These are phyloP conservation scores for Huntiella omanensis DNA, from an alignment of 2,329 filamentous ascomycete species.

Conservation along the genomic window DNA sequence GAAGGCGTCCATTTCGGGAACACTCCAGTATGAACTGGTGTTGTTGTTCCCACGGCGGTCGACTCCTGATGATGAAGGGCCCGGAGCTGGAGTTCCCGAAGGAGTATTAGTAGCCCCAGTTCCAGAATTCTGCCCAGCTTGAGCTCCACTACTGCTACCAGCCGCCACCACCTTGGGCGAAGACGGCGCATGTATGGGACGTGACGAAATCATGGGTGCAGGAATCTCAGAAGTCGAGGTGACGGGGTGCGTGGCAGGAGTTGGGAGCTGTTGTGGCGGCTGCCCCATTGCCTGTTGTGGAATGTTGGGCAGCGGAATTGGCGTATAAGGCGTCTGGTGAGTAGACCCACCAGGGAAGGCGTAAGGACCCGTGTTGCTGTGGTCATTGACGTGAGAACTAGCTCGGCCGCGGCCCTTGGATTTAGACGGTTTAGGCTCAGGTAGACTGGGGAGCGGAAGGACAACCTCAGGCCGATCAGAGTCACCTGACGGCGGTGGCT, in stretches of 20 bases:
- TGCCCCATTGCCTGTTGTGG: constrained; percentile 15
- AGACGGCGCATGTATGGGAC: background rate
- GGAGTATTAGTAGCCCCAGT: constrained; percentile 12
- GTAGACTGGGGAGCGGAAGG: constrained; percentile 4
- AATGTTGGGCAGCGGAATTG: constrained; percentile 6
- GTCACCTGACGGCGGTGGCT: constrained; percentile 5
- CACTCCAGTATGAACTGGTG: constrained; percentile 74
- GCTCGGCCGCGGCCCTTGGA: constrained; percentile 34
- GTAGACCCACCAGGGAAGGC: background rate
- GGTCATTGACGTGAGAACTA: constrained; percentile 27
- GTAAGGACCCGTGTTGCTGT: constrained; percentile 22
- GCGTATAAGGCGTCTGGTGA: constrained; percentile 4
- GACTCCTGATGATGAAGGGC: constrained; percentile 24
- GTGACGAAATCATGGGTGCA: constrained; percentile 6
- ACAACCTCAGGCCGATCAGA: background rate
- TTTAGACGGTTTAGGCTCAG: constrained; percentile 18
- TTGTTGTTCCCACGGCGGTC: constrained; percentile 36
- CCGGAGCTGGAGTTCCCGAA: constrained; percentile 28
- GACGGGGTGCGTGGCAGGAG: background rate
- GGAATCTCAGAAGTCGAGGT: constrained; percentile 1
- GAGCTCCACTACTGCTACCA: background rate
- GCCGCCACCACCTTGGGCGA: background rate
- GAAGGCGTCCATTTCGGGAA: constrained; percentile 63
- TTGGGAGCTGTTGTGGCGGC: constrained; percentile 13
- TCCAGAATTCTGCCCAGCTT: background rate